Percentiles rank a stretch among this genome's conserved stretches.
Conservation (phyloP, 2,329 filamentous ascomycete genomes). For the Pezizomycotina sp. region DNA sequence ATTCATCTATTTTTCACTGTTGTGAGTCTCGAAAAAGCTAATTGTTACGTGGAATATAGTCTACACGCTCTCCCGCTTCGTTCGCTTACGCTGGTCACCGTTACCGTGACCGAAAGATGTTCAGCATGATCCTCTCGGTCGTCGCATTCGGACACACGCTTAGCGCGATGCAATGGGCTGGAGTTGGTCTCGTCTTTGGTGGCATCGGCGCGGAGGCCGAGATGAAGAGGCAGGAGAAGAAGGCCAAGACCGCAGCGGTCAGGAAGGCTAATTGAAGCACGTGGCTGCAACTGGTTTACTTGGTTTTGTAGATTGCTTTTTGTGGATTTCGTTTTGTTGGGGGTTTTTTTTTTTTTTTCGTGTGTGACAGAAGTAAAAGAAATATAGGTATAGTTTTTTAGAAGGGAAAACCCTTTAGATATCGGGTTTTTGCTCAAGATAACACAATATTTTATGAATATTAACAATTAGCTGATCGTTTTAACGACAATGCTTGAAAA, state of each 20-base stretch:
- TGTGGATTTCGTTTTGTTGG: no score
- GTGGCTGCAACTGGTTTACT: no score
- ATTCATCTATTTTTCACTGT: constrained; percentile 1
- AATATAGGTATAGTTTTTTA: no score
- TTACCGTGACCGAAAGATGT: constrained; percentile 98
- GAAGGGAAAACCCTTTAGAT: no score
- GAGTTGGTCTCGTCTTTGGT: constrained; percentile 82
- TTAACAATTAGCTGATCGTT: no score
- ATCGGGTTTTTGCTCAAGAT: no score
- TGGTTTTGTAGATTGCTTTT: no score
- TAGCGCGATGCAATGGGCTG: constrained; percentile 79
- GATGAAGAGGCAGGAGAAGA: constrained; percentile 68
- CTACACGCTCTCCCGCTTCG: constrained; percentile 84
- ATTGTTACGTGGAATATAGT: constrained; percentile 34
- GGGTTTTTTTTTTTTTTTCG: no score
- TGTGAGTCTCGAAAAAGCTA: not conserved
- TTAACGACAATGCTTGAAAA: no score
- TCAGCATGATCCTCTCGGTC: constrained; percentile 95
- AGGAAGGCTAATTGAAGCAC: no score
- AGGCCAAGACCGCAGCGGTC: constrained; percentile 55
- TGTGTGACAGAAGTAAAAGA: no score
- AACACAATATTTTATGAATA: no score
- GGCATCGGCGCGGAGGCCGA: constrained; percentile 81
- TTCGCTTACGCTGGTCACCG: constrained; percentile 78
- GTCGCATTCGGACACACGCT: constrained; percentile 84